Conservation (phyloP, 495 filamentous ascomycete species). For the Pseudoneurospora amorphoporcata region DNA sequence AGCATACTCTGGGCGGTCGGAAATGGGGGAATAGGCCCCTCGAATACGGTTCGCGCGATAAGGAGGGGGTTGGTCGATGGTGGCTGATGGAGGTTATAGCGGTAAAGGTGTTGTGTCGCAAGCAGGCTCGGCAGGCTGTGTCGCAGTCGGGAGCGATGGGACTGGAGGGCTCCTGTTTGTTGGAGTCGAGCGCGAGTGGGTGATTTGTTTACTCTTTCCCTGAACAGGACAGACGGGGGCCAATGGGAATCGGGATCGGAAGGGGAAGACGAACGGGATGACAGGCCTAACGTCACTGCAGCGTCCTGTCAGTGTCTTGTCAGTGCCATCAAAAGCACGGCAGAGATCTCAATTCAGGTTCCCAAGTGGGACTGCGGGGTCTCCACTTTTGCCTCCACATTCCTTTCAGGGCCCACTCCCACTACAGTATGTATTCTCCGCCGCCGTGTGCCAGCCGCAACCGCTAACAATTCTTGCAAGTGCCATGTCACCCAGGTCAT, state of each 20-base stretch:
- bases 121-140: not conserved
- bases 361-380: not conserved
- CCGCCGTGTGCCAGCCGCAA: not conserved
- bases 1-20: not conserved
- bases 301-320: not conserved
- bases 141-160: not conserved
- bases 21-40: not conserved
- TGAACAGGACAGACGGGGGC: not conserved
- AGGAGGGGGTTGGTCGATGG: not conserved
- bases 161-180: not conserved
- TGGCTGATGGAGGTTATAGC: not conserved
- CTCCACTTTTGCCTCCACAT: not conserved
- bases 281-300: not conserved
- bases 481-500: not conserved
- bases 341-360: not conserved
- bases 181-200: not conserved
- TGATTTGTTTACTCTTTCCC: conserved; percentile 6
- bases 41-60: not conserved
- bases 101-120: not conserved
- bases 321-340: not conserved
- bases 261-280: not conserved
- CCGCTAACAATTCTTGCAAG: not conserved
- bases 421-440: not conserved
- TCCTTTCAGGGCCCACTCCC: not conserved
- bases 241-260: not conserved